These are phyloP conservation scores for Theileria annulata DNA, from an alignment of 169 alveolate genomes.

Conservation along the genomic window DNA sequence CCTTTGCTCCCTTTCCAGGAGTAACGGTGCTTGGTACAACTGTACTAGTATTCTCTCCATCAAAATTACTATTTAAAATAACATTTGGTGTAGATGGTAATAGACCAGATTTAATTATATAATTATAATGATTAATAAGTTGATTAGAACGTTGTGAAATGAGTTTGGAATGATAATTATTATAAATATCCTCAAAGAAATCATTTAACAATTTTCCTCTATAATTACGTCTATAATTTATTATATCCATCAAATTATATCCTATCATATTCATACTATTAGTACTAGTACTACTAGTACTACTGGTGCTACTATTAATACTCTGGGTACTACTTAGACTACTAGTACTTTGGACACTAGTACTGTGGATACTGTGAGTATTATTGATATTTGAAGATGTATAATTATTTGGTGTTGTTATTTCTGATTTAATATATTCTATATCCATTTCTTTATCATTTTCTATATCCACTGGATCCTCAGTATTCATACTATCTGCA, in stretches of 20 bases:
- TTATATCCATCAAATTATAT: background rate
- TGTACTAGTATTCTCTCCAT: background rate
- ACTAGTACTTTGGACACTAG: background rate
- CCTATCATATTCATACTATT: background rate
- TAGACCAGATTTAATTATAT: constrained; percentile 38
- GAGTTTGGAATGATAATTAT: constrained; percentile 1
- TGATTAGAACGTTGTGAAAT: background rate
- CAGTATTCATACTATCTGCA: background rate
- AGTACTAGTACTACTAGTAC: background rate
- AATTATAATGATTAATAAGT: constrained; percentile 25
- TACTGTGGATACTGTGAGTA: background rate
- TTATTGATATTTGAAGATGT: background rate
- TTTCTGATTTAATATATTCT: background rate
- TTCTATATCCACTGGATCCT: background rate
- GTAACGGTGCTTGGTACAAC: too few species aligned
- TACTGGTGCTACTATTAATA: constrained; percentile 2
- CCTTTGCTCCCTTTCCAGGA: too few species aligned
- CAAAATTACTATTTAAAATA: too few species aligned
- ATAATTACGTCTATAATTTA: constrained; percentile 14
- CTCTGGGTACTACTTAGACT: constrained; percentile 2
- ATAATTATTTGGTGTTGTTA: background rate
- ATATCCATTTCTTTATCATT: too few species aligned
- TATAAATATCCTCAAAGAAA: constrained; percentile 33
- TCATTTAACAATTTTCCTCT: constrained; percentile 22
- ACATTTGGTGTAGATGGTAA: too few species aligned